Evolutionary conservation across 331 rosid genomes (phyloP), one percentile per base, ranked within the genome.

Genomic region (Saraca asoca): DNA sequence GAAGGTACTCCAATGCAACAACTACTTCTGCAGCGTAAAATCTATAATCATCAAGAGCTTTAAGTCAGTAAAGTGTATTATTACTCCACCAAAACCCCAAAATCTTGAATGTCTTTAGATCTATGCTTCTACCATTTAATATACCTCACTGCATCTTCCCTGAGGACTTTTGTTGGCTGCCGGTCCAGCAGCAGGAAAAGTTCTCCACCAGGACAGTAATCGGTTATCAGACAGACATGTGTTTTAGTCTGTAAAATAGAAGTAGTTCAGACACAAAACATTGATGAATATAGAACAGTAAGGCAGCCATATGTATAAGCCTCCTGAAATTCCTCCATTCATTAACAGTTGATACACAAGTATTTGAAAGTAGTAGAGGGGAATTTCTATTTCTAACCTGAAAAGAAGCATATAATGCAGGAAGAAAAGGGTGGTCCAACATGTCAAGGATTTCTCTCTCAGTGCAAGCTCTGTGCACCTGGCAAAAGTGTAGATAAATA

Each of bases 381-480:
- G 50, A 12, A 42, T 29, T 65, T 58, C 44, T 75, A 24, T 46
- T 76, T 34, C 82, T 61, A 58, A 94, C 98, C 98, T 94, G 98
- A 71, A 94, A 94, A 37, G 98, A 94, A 66, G 98, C 98, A 74
- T 94, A 94, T 43, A 94, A 60, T 56, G 95, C 98, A 8, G 97
- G 98, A 50, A 94, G 89, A 80, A 94, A 94, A 76, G 98, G 98
- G 71, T 94, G 98, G 72, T 94, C 98, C 90, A 94, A 80, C 89
- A 79, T 78, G 80, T 90, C 98, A 2, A 94, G 98, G 70, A 94
- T 88, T 80, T 94, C 96, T 73, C 98, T 90, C 78, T 94, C 98
- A 15, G 90, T 87, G 66, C 98, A 90, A 75, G 96, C 97, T 83
- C 98, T 88, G 67, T 94, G 98, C 77, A 90, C 98, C 98, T 93